A percentile compares a stretch with the other conserved stretches of the same genome.
Evolutionary conservation across 2,329 filamentous ascomycete species (phyloP).

Genomic region (Allantophomopsis cytisporea): DNA sequence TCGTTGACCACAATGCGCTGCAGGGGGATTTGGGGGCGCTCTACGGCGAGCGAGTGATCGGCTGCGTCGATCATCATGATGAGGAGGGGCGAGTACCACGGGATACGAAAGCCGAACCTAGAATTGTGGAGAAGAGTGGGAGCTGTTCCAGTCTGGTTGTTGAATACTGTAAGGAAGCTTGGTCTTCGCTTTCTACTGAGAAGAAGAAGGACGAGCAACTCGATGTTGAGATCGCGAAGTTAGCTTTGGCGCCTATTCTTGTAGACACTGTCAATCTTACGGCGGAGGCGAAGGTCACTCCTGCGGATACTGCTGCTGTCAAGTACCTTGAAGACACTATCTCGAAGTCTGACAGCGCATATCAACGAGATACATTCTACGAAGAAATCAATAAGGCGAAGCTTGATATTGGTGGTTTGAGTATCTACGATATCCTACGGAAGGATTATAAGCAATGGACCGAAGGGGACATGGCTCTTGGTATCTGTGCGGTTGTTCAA

Average conservation of each 20-base stretch:
- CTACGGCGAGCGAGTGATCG: slow-evolving; percentile 39
- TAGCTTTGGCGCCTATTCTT: slow-evolving; percentile 58
- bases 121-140: slow-evolving; percentile 52
- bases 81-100: slow-evolving; percentile 46
- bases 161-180: slow-evolving; percentile 39
- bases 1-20: slow-evolving; percentile 70
- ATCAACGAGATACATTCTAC: slow-evolving; percentile 42
- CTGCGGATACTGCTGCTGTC: slow-evolving; percentile 43
- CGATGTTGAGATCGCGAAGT: slow-evolving; percentile 47
- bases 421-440: slow-evolving; percentile 52
- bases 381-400: slow-evolving; percentile 48
- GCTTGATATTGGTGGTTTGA: slow-evolving; percentile 47
- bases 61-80: slow-evolving; percentile 67
- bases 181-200: slow-evolving; percentile 31
- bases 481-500: slow-evolving; percentile 54
- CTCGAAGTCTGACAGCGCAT: slow-evolving; percentile 22
- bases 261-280: slow-evolving; percentile 59
- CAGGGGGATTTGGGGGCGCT: slow-evolving; percentile 43
- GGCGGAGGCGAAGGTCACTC: slow-evolving; percentile 49
- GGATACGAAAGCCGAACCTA: slow-evolving; percentile 32
- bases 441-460: slow-evolving; percentile 82
- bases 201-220: slow-evolving; percentile 15
- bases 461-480: slow-evolving; percentile 40
- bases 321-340: slow-evolving; percentile 41
- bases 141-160: slow-evolving; percentile 63